A percentile compares a stretch with the other conserved stretches of the same genome.
phyloP scores from a whole-genome alignment of 306 rosid species.

The Carpinus fangiana region DNA sequence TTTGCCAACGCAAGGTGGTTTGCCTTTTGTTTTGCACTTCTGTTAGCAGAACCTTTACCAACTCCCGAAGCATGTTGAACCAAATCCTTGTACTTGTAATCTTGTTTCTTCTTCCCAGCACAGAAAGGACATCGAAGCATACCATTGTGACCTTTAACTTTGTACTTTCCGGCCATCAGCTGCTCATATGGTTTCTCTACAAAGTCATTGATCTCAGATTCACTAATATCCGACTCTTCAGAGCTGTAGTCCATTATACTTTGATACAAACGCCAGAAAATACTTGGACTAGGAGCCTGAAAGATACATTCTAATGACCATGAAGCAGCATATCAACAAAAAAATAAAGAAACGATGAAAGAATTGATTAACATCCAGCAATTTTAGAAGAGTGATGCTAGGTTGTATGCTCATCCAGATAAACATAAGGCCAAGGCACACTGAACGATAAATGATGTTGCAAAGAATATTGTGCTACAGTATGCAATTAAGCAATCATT shows the following conservation, averaged over 20 bases:
- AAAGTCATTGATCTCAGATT: conserved; percentile 79
- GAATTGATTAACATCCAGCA: background rate
- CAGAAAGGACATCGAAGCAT: conserved; percentile 89
- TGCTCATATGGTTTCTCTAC: conserved; percentile 73
- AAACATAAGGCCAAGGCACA: background rate
- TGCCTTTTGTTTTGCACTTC: conserved; percentile 77
- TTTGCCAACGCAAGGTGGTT: conserved; percentile 88
- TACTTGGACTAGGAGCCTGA: background rate
- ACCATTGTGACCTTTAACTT: conserved; percentile 67
- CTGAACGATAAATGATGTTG: background rate
- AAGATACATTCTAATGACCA: background rate
- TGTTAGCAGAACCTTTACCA: conserved; percentile 90
- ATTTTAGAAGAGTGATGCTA: background rate
- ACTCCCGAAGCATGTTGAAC: conserved; percentile 93
- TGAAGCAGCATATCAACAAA: background rate
- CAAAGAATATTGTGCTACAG: background rate
- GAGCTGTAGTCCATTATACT: conserved; percentile 63
- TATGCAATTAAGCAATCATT: background rate
- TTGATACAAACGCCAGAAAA: background rate
- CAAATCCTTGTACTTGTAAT: conserved; percentile 80
- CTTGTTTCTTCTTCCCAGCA: conserved; percentile 94
- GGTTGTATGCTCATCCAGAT: background rate
- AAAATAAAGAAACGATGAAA: background rate
- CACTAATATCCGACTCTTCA: conserved; percentile 89
- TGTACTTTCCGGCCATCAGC: conserved; percentile 54